phyloP scores from a whole-genome alignment of 2,329 filamentous ascomycete genomes.

The Epicoccum sorghinum region DNA sequence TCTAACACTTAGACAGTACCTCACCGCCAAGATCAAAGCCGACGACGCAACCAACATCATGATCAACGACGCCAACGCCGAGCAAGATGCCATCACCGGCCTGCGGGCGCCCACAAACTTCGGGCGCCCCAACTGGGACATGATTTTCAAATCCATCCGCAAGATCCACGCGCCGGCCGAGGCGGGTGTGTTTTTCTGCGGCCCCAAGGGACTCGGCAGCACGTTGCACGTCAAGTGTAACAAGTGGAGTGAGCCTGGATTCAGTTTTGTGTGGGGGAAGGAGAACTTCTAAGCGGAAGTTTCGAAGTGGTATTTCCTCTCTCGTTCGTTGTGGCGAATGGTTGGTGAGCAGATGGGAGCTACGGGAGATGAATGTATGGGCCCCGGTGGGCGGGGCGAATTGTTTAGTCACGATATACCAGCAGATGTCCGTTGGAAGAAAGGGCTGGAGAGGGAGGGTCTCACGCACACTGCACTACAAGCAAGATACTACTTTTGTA shows the following conservation, averaged over 20 bases:
- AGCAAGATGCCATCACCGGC: constrained; percentile 84
- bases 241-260: constrained; percentile 82
- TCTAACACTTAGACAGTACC: constrained; percentile 58
- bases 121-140: constrained; percentile 86
- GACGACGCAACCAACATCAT: constrained; percentile 90
- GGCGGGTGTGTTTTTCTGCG: constrained; percentile 72
- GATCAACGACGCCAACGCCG: constrained; percentile 86
- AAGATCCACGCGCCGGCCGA: constrained; percentile 64
- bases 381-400: too few relatives aligned
- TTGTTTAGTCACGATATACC: too few relatives aligned
- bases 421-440: too few relatives aligned
- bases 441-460: too few relatives aligned
- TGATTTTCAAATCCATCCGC: constrained; percentile 83
- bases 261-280: constrained; percentile 72
- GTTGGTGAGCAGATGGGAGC: too few relatives aligned
- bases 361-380: too few relatives aligned
- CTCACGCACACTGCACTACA: too few relatives aligned
- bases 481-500: neutral
- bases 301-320: too few relatives aligned
- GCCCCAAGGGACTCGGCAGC: constrained; percentile 79
- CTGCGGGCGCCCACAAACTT: constrained; percentile 84
- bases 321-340: too few relatives aligned
- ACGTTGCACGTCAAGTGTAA: constrained; percentile 83
- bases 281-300: constrained; percentile 64
- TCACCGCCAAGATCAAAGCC: constrained; percentile 84